These are phyloP conservation scores for Peronosclerospora sorghi DNA, from an alignment of 352 stramenopile species.

Conservation along the genomic window DNA sequence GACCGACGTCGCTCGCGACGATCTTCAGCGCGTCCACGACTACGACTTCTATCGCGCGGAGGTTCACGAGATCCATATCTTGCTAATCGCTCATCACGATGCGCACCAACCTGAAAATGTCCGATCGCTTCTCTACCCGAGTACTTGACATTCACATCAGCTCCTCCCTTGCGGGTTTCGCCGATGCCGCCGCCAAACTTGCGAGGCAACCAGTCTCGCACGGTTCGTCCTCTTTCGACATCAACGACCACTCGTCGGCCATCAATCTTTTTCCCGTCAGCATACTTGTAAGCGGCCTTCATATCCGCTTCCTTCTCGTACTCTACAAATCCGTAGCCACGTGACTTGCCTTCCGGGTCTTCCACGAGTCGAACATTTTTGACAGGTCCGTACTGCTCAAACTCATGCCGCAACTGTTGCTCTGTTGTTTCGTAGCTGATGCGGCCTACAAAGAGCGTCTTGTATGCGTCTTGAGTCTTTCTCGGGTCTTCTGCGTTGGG, in stretches of 20 bases:
- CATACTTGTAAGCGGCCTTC: slow-evolving; percentile 90
- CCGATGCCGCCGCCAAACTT: slow-evolving; percentile 92
- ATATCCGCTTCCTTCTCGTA: slow-evolving; percentile 96
- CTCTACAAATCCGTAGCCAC: slow-evolving; percentile 97
- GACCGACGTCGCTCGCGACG: slow-evolving; percentile 22
- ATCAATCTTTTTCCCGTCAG: slow-evolving; percentile 94
- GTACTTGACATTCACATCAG: slow-evolving; percentile 82
- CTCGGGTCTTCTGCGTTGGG: slow-evolving; percentile 41
- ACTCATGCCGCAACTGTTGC: slow-evolving; percentile 93
- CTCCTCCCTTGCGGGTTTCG: slow-evolving; percentile 67
- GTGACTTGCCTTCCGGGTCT: slow-evolving; percentile 84
- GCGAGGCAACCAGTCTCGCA: slow-evolving; percentile 92
- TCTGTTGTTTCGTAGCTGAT: slow-evolving; percentile 98
- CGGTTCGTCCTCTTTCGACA: slow-evolving; percentile 95
- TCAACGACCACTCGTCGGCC: slow-evolving; percentile 94
- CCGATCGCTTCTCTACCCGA: slow-evolving; percentile 44
- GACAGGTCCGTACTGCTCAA: slow-evolving; percentile 90
- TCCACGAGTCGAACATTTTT: slow-evolving; percentile 84
- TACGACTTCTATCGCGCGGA: slow-evolving; percentile 25
- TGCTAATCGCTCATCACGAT: slow-evolving; percentile 27
- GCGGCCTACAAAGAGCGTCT: slow-evolving; percentile 96
- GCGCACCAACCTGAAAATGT: slow-evolving; percentile 23
- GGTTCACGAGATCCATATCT: slow-evolving; percentile 21
- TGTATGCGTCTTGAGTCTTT: slow-evolving; percentile 90
- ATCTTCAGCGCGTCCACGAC: slow-evolving; percentile 29